phyloP scores from a whole-genome alignment of 2,329 filamentous ascomycete genomes.

The Diaporthe sp. region DNA sequence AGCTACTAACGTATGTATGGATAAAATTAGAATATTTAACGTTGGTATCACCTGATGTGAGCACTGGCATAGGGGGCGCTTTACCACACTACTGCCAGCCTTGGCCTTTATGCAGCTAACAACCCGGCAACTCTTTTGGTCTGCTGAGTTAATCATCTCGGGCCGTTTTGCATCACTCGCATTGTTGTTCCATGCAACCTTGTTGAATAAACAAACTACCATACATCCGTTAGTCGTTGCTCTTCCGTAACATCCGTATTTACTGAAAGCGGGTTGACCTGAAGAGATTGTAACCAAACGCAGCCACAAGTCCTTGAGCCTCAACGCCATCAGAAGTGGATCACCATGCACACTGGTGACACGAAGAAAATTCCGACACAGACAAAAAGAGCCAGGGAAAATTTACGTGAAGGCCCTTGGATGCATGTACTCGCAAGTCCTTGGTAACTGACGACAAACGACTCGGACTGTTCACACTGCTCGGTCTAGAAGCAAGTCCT shows the following conservation, averaged over 20 bases:
- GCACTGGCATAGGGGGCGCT: neutral
- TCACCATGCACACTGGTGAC: neutral
- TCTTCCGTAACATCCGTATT: neutral
- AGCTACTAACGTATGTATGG: neutral
- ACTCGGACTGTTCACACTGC: neutral
- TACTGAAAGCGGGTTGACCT: neutral
- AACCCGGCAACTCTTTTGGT: neutral
- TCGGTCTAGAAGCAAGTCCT: neutral
- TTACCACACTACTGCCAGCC: neutral
- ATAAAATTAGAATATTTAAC: slow-evolving; percentile 15
- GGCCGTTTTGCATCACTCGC: neutral
- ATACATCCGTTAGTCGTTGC: neutral
- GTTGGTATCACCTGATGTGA: neutral
- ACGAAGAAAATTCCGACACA: neutral
- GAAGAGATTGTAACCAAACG: neutral
- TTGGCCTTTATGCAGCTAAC: slow-evolving; percentile 17
- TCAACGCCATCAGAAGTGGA: neutral
- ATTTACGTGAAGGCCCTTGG: neutral
- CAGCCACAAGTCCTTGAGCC: neutral
- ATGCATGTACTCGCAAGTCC: neutral
- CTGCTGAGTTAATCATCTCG: neutral
- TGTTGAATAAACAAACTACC: neutral
- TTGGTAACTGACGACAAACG: neutral
- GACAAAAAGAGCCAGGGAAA: no score
- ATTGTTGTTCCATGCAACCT: neutral